Conservation (phyloP, 495 filamentous ascomycete genomes). For the Mytilinidion resinicola region DNA sequence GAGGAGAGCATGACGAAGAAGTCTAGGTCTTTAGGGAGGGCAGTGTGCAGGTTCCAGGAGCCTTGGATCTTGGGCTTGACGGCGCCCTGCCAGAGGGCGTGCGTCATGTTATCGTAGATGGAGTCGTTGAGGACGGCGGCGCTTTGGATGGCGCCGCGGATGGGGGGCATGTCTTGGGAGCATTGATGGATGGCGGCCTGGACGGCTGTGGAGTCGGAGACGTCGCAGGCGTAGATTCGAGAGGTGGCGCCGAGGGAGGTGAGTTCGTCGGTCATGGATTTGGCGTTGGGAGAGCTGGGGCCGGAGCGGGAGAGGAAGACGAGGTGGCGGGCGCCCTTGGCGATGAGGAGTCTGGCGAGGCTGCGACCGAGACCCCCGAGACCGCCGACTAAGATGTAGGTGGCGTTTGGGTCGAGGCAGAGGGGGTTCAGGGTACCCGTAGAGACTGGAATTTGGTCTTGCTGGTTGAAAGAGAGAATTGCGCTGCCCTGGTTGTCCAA, state of each 20-base stretch:
- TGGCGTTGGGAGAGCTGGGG: neutral
- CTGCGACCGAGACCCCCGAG: constrained; percentile 18
- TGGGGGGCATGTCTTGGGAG: neutral
- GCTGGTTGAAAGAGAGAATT: neutral
- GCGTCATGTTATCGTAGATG: constrained; percentile 21
- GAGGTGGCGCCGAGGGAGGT: too few relatives aligned
- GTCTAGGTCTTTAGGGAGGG: constrained; percentile 1
- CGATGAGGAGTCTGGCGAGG: constrained; percentile 13
- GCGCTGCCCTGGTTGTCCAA: neutral
- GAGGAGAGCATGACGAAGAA: constrained; percentile 11
- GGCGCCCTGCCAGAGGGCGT: neutral
- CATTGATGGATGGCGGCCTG: neutral
- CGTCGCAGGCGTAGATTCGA: neutral
- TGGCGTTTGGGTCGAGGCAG: constrained; percentile 5
- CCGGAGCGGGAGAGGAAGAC: constrained; percentile 14
- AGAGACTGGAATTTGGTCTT: neutral
- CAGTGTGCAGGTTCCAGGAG: constrained; percentile 9
- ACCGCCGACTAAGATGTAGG: constrained; percentile 18
- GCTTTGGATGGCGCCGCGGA: constrained; percentile 23
- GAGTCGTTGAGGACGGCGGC: constrained; percentile 19
- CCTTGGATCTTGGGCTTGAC: constrained; percentile 4
- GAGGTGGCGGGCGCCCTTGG: constrained; percentile 14
- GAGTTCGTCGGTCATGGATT: neutral
- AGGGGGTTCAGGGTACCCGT: neutral
- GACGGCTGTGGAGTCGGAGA: neutral